A percentile compares a stretch with the other conserved stretches of the same genome.
These are phyloP conservation scores for Cylindrodendrum hubeiense DNA, from an alignment of 2,329 filamentous ascomycete genomes.

Conservation along the genomic window DNA sequence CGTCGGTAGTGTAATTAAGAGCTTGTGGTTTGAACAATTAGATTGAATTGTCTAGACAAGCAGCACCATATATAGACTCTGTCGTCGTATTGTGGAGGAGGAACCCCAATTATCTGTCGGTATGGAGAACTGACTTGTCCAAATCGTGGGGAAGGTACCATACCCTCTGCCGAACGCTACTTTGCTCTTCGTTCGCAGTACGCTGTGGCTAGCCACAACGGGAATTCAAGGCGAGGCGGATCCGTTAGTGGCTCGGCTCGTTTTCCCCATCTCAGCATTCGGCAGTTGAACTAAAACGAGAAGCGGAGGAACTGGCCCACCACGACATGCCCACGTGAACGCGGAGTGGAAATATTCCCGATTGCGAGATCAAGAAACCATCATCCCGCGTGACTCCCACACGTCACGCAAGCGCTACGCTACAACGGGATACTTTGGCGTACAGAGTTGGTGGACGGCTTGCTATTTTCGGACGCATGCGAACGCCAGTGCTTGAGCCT, in stretches of 20 bases:
- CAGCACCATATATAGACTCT: not conserved
- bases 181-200: not conserved
- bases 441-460: too few relatives aligned
- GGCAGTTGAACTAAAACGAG: not conserved
- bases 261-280: not conserved
- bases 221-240: not conserved
- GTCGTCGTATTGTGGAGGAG: not conserved
- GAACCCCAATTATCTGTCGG: too few relatives aligned
- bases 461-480: too few relatives aligned
- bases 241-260: not conserved
- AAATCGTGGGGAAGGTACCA: not conserved
- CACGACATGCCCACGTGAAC: not conserved
- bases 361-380: not conserved
- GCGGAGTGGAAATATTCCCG: not conserved
- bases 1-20: not conserved
- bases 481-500: too few relatives aligned
- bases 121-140: not conserved
- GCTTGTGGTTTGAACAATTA: not conserved
- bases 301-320: not conserved
- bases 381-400: too few relatives aligned
- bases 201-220: not conserved
- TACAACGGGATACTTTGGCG: too few relatives aligned
- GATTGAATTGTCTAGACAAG: not conserved
- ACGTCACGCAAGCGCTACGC: too few relatives aligned
- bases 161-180: not conserved